Evolutionary conservation across 2,329 filamentous ascomycete species (phyloP), one percentile per base, ranked within the genome.

Genomic region (Paramyrothecium sp.): DNA sequence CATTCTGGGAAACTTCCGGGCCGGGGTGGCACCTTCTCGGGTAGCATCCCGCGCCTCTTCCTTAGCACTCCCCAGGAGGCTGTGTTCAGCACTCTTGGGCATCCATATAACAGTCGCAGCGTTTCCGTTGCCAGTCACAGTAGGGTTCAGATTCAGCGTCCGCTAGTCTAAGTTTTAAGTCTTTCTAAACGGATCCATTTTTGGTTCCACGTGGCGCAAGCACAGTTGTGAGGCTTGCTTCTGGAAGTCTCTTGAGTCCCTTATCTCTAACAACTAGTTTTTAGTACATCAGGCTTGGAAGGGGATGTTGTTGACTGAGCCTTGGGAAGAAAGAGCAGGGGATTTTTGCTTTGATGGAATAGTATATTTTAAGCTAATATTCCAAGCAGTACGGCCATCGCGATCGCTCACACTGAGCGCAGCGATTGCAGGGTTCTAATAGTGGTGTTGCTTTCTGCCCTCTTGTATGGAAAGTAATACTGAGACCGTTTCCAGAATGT

Each of bases 41-140:
- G 49, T 56, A 34, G 59, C 53, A n/a, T 52, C 20, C n/a, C 54
- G 54, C 34, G 57, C 55, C 41, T 61, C 48, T 49, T 22, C 30
- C 54, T 57, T 59, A 26, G 56, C 54, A 22, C 13, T 23, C 33
- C 54, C 30, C 26, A 61, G 20, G 23, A 59, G 59, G 20, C 34
- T 53, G 22, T 58, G 20, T 48, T 56, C 53, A 41, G 33, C 54
- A n/a, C 23, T 54, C 30, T 51, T 41, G 23, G 57, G 54, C 30
- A 61, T 41, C 59, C 51, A 59, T 23, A 55, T 41, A 19, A 56
- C 23, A 47, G 58, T 21, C n/a, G 57, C 51, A 33, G 33, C 22
- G 50, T 55, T 57, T 38, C 58, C 49, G 17, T 57, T 50, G 30
- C n/a, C n/a, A n/a, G n/a, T n/a, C n/a, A 38, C 33, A 38, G 33